These are phyloP conservation scores for Allantophomopsis lycopodina DNA, from an alignment of 2,329 filamentous ascomycete genomes.

Conservation along the genomic window DNA sequence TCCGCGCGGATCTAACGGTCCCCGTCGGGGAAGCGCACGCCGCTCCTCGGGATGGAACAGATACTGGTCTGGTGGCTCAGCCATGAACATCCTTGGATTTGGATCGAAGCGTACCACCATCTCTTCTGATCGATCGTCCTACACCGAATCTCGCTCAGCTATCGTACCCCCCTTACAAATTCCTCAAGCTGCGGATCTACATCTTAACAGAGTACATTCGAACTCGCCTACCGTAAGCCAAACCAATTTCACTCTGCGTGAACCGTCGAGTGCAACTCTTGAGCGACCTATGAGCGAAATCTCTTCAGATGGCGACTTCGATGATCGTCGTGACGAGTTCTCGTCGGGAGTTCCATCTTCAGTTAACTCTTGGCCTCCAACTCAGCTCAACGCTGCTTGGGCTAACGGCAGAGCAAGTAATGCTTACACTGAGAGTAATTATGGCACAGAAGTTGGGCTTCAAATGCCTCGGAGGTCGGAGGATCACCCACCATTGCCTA, in stretches of 20 bases:
- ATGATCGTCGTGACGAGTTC: constrained; percentile 30
- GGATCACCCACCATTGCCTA: constrained; percentile 35
- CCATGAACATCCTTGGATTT: constrained; percentile 50
- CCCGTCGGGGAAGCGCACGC: constrained; percentile 23
- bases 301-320: constrained; percentile 14
- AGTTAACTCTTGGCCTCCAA: constrained; percentile 23
- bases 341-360: constrained; percentile 55
- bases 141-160: constrained; percentile 51
- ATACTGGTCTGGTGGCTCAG: constrained; percentile 64
- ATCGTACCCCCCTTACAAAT: constrained; percentile 57
- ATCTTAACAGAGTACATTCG: constrained; percentile 53
- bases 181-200: constrained; percentile 35
- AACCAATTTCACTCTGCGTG: constrained; percentile 32
- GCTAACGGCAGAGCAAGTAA: constrained; percentile 26
- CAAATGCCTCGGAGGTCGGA: constrained; percentile 10
- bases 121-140: constrained; percentile 26
- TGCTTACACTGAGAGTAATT: constrained; percentile 32
- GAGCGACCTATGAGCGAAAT: constrained; percentile 37
- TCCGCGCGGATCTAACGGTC: constrained; percentile 8
- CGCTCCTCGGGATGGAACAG: constrained; percentile 64
- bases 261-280: constrained; percentile 47
- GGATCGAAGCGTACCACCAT: constrained; percentile 31
- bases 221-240: constrained; percentile 50
- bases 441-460: constrained; percentile 18
- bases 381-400: constrained; percentile 16